Evolutionary conservation across 1,284 basidiomycete species (phyloP).

Genomic region (Trichosporon sp.): DNA sequence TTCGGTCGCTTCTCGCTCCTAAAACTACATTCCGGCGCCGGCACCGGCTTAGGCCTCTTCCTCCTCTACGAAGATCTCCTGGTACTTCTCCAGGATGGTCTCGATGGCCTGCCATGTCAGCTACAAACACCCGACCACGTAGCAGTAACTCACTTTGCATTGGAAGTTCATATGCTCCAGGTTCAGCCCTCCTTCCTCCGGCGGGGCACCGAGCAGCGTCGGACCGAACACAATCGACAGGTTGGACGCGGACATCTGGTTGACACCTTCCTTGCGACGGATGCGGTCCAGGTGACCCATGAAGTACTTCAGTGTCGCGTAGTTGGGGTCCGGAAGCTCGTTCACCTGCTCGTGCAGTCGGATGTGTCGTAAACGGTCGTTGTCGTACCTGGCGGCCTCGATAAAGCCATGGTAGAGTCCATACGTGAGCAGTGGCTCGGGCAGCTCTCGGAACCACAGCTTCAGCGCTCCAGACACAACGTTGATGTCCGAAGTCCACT

Average conservation of each 20-base stretch:
- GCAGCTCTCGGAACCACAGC: slow-evolving; percentile 92
- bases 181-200: slow-evolving; percentile 51
- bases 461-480: slow-evolving; percentile 91
- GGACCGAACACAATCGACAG: slow-evolving; percentile 96
- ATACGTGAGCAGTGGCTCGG: slow-evolving; percentile 85
- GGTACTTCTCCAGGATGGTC: slow-evolving; percentile 78
- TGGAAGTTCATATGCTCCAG: slow-evolving; percentile 62
- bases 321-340: slow-evolving; percentile 95
- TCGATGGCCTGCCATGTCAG: slow-evolving; percentile 63
- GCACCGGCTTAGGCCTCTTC: slow-evolving; percentile 23
- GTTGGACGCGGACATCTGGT: slow-evolving; percentile 92
- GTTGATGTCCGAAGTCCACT: slow-evolving; percentile 92
- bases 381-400: slow-evolving; percentile 91
- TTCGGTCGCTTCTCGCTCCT: background rate
- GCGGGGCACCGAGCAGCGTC: slow-evolving; percentile 71
- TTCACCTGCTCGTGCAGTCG: slow-evolving; percentile 95
- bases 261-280: slow-evolving; percentile 65
- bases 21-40: background rate
- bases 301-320: slow-evolving; percentile 93
- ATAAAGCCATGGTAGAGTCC: slow-evolving; percentile 85
- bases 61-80: slow-evolving; percentile 78
- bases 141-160: slow-evolving; percentile 56
- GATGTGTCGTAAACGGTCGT: slow-evolving; percentile 88
- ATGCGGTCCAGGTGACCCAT: slow-evolving; percentile 91
- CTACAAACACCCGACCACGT: slow-evolving; percentile 30